Evolutionary conservation across 2,329 filamentous ascomycete species (phyloP).

Genomic region (Trichophaea hybrida): DNA sequence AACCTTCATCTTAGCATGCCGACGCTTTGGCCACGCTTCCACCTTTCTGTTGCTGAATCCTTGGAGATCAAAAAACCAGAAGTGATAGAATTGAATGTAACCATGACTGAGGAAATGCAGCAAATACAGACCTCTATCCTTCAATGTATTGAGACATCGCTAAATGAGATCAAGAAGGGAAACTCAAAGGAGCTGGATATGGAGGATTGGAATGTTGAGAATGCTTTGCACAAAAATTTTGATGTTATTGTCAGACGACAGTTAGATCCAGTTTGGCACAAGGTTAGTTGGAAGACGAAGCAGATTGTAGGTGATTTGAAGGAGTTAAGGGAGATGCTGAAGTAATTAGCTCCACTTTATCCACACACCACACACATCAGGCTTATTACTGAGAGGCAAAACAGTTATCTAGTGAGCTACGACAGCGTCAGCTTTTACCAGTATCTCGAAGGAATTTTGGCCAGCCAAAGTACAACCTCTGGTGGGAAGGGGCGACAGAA

Average conservation of each 20-base stretch:
- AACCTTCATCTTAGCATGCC: conserved; percentile 82
- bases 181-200: conserved; percentile 60
- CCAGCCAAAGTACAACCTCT: conserved; percentile 51
- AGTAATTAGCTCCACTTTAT: conserved; percentile 35
- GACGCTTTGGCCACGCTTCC: conserved; percentile 85
- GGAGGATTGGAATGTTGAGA: conserved; percentile 94
- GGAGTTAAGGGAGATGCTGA: conserved; percentile 67
- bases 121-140: conserved; percentile 88
- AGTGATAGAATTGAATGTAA: conserved; percentile 89
- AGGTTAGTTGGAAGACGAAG: conserved; percentile 84
- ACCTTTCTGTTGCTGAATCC: conserved; percentile 75
- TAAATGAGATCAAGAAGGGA: conserved; percentile 80
- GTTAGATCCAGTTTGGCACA: conserved; percentile 91
- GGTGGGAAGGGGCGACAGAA: conserved; percentile 76
- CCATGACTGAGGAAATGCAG: conserved; percentile 88
- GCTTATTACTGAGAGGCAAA: neutral
- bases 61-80: conserved; percentile 89
- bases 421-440: conserved; percentile 65
- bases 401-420: conserved; percentile 52
- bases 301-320: conserved; percentile 86
- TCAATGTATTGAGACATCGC: conserved; percentile 90
- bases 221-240: conserved; percentile 81
- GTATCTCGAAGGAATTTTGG: conserved; percentile 85
- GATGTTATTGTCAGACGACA: conserved; percentile 78
- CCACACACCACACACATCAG: no score